Evolutionary conservation across 176 grass and related monocot species (phyloP), one percentile per base, ranked within the genome.

Genomic region (Themeda triandra): DNA sequence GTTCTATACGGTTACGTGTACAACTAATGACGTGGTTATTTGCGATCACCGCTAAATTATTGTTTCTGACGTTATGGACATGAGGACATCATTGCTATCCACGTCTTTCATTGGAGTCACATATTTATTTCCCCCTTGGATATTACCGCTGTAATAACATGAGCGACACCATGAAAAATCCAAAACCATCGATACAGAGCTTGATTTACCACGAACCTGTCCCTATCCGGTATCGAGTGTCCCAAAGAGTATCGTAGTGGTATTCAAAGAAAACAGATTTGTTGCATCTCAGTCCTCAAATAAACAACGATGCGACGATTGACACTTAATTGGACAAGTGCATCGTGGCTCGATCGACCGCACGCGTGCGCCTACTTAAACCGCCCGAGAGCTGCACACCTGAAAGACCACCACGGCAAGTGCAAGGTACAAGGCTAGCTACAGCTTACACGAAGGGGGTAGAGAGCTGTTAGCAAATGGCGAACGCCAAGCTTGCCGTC

Each of bases 381-480:
- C 76, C 39, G 40, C 8, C 21, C 14, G 21, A 63, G 28, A n/a
- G n/a, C 24, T 19, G 54, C 66, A 30, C 49, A 59, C 21, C 37
- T 13, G n/a, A 0, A 42, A 71, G 10, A n/a, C n/a, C 33, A 66
- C 63, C 44, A 19, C 40, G 17, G 39, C 60, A 23, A 28, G 2
- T 33, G 30, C 63, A 66, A 19, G n/a, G n/a, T n/a, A n/a, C n/a
- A n/a, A n/a, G 44, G 44, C 13, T 14, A 45, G 32, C 65, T 21
- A 21, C 65, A 33, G 46, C 65, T 19, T 35, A 9, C 30, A n/a
- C n/a, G 64, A 51, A 19, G 17, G 48, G 14, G 28, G 54, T 7
- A 21, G 49, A 19, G 73, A n/a, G n/a, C 48, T 54, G 63, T n/a
- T 40, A 36, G 39, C 39, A 71, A 86, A n/a, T 86, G 84, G 76